Evolutionary conservation across 2,329 filamentous ascomycete genomes (phyloP), one percentile per base, ranked within the genome.

Genomic region (Rutstroemia sp.): DNA sequence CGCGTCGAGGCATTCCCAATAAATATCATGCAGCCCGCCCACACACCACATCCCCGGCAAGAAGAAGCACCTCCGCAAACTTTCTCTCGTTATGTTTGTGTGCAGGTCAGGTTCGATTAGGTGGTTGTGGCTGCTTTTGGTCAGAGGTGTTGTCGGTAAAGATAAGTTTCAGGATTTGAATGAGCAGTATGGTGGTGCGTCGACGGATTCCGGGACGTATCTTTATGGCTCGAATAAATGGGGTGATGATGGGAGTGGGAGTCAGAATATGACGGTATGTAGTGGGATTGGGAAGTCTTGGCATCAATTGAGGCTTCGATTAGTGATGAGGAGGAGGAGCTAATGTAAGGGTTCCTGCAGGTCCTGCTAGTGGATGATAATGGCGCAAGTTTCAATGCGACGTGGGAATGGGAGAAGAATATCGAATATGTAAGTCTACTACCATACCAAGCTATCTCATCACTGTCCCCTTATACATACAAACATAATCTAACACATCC

Each of bases 331-430:
- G 9, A 16, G 25, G n/a, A 47, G 34, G 21, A n/a, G 21, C n/a
- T 30, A 23, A 39, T 54, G 19, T 49, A 30, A 19, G 10, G 9
- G 1, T 25, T 37, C 5, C 9, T 9, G 14, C 27, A 54, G 52
- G 45, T 54, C 8, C 37, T 54, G n/a, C 38, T 54, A 3, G 37
- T 21, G 16, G 52, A 54, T 14, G n/a, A 8, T n/a, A 42, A 50
- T 50, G 52, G 52, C 14, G 52, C 52, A 50, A 49, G 45, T 42
- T 54, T 54, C 16, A 54, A 54, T n/a, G 52, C 52, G 4, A 54
- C 52, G 1, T 54, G 52, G 52, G 42, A 42, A 3, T 54, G 52
- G 45, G 37, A 49, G 34, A 50, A 54, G 4, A 54, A 50, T 9
- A 34, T 49, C 14, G 8, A 54, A 49, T 54, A 44, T 23, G 52